A percentile compares a stretch with the other conserved stretches of the same genome.
Evolutionary conservation across 805 yeast species (phyloP).

Genomic region (Kodamaea neixiangensis): DNA sequence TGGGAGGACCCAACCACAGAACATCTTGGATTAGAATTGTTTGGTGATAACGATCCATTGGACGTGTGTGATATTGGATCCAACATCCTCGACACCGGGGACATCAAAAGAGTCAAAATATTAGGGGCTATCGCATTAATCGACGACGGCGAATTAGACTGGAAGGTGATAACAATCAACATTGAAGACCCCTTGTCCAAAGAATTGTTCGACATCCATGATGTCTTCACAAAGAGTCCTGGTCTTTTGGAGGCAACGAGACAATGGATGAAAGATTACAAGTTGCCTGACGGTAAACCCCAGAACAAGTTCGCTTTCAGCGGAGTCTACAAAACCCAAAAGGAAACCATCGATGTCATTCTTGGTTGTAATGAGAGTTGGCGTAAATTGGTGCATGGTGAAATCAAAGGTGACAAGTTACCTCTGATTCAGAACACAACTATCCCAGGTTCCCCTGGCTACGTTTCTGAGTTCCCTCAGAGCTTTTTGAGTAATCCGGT

Average conservation of each 20-base stretch:
- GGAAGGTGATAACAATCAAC: conserved; percentile 91
- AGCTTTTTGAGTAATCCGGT: conserved; percentile 18
- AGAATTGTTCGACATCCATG: conserved; percentile 86
- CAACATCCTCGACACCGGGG: conserved; percentile 63
- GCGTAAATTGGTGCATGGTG: conserved; percentile 71
- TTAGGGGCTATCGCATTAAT: conserved; percentile 92
- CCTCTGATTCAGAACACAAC: conserved; percentile 40
- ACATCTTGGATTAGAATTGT: conserved; percentile 43
- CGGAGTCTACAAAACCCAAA: conserved; percentile 86
- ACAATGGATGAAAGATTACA: conserved; percentile 98
- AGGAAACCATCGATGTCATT: conserved; percentile 82
- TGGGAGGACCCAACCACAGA: conserved; percentile 92
- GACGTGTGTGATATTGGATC: conserved; percentile 93
- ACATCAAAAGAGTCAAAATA: conserved; percentile 84
- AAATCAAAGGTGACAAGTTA: conserved; percentile 31
- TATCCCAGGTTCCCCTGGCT: conserved; percentile 31
- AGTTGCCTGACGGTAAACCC: conserved; percentile 97
- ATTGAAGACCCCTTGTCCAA: conserved; percentile 82
- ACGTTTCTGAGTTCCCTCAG: conserved; percentile 18
- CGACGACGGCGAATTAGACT: conserved; percentile 89
- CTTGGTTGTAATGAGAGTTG: conserved; percentile 84
- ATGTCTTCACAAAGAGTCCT: conserved; percentile 86
- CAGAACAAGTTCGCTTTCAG: conserved; percentile 95
- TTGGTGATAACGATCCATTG: conserved; percentile 93
- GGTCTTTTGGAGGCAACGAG: conserved; percentile 91